phyloP scores from a whole-genome alignment of 768 basidiomycete species.

The Crassisporium funariophilum region DNA sequence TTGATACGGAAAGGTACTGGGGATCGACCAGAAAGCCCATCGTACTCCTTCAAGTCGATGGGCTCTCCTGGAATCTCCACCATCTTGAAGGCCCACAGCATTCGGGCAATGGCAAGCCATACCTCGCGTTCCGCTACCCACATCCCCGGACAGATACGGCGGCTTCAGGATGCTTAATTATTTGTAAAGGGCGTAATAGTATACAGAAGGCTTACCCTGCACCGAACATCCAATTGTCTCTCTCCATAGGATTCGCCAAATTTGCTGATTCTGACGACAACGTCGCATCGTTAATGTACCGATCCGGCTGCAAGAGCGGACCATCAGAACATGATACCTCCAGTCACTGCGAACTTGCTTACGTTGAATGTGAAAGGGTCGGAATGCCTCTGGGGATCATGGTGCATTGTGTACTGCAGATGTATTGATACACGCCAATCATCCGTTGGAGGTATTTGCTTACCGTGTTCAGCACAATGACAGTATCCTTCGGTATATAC shows the following conservation, averaged over 20 bases:
- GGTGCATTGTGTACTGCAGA: slow-evolving; percentile 38
- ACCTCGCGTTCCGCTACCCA: slow-evolving; percentile 48
- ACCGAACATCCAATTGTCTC: slow-evolving; percentile 56
- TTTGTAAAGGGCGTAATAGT: neutral
- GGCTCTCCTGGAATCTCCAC: slow-evolving; percentile 42
- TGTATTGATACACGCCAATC: slow-evolving; percentile 2
- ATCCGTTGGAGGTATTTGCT: slow-evolving; percentile 7
- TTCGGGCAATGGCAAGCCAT: slow-evolving; percentile 44
- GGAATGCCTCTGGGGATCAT: slow-evolving; percentile 37
- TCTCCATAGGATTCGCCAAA: slow-evolving; percentile 40
- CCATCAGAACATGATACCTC: neutral
- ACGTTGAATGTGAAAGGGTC: too few relatives aligned
- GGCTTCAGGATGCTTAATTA: slow-evolving; percentile 16
- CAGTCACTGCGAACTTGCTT: slow-evolving; percentile 32
- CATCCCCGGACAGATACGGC: slow-evolving; percentile 47
- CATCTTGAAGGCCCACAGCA: slow-evolving; percentile 51
- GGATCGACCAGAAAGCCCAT: slow-evolving; percentile 47
- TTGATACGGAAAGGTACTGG: slow-evolving; percentile 44
- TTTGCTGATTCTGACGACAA: slow-evolving; percentile 49
- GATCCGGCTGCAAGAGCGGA: slow-evolving; percentile 36
- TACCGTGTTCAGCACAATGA: slow-evolving; percentile 40
- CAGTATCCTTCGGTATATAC: slow-evolving; percentile 42
- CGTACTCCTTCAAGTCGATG: slow-evolving; percentile 48
- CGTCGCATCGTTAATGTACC: slow-evolving; percentile 41
- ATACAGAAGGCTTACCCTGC: slow-evolving; percentile 38